Conservation (phyloP, 1,284 basidiomycete species). For the Ganoderma meredithae region DNA sequence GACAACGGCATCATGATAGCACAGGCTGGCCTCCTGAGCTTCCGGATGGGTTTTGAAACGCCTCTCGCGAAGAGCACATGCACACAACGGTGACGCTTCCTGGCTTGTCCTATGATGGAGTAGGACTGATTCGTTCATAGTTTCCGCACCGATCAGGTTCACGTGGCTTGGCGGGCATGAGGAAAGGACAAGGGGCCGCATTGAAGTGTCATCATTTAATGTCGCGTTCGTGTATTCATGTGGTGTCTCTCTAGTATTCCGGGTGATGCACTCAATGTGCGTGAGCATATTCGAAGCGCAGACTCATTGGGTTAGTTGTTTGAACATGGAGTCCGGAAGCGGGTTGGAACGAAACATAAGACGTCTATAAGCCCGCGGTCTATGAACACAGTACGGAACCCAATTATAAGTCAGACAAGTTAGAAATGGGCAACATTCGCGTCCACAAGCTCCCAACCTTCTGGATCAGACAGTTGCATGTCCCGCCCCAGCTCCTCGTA, state of each 20-base stretch:
- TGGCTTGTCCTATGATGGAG: background rate
- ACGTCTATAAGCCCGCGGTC: background rate
- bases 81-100: slow-evolving; percentile 76
- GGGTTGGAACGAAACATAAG: background rate
- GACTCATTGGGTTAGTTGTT: background rate
- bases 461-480: slow-evolving; percentile 53
- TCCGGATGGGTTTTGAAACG: slow-evolving; percentile 91
- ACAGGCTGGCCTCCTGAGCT: slow-evolving; percentile 93
- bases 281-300: background rate
- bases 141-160: slow-evolving; percentile 91
- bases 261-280: background rate
- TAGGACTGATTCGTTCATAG: slow-evolving; percentile 49
- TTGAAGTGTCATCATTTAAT: slow-evolving; percentile 15
- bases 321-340: background rate
- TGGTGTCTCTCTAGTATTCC: background rate
- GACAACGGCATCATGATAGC: slow-evolving; percentile 99
- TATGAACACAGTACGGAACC: too few relatives aligned
- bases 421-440: slow-evolving; percentile 50
- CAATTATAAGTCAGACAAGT: background rate
- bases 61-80: slow-evolving; percentile 83
- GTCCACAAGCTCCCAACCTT: slow-evolving; percentile 60
- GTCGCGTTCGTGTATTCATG: slow-evolving; percentile 18
- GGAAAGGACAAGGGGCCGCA: background rate
- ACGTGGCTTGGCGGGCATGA: slow-evolving; percentile 84
- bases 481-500: slow-evolving; percentile 60